Percentiles rank a stretch among this genome's conserved stretches.
Evolutionary conservation across 2,329 filamentous ascomycete genomes (phyloP).

Genomic region (Tolypocladium paradoxum): DNA sequence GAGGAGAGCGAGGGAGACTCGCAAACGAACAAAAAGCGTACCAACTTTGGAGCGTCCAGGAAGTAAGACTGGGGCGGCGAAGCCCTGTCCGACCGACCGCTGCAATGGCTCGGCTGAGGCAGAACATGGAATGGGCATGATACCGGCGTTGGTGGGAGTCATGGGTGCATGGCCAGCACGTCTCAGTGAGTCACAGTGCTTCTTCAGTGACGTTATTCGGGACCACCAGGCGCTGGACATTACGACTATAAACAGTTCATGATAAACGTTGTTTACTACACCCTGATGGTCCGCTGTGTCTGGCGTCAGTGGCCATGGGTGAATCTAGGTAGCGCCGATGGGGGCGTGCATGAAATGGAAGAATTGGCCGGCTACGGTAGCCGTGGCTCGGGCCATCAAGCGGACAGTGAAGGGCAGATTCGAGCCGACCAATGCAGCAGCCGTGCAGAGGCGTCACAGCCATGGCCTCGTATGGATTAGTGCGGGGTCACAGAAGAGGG

Average conservation of each 20-base stretch:
- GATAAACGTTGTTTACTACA: not conserved
- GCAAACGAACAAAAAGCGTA: conserved; percentile 42
- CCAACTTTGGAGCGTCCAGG: conserved; percentile 44
- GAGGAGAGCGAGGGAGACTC: conserved; percentile 51
- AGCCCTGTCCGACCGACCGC: not conserved
- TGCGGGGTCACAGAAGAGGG: not conserved
- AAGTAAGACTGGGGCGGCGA: conserved; percentile 24
- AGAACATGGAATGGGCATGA: not conserved
- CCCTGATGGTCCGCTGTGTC: not conserved
- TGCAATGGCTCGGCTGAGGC: not conserved
- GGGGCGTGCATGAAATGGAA: too few species aligned
- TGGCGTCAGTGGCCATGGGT: not conserved
- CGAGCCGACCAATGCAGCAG: too few species aligned
- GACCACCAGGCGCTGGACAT: not conserved
- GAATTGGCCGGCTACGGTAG: not conserved
- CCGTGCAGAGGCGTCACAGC: not conserved
- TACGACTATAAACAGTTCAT: not conserved
- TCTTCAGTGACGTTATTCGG: not conserved
- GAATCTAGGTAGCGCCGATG: too few species aligned
- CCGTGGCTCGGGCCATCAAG: not conserved
- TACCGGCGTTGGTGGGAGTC: not conserved
- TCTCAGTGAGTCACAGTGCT: not conserved
- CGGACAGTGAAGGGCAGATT: not conserved
- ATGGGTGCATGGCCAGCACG: not conserved
- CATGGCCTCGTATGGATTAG: not conserved